phyloP scores from a whole-genome alignment of 352 stramenopile species.

The Pythium myriotylum region DNA sequence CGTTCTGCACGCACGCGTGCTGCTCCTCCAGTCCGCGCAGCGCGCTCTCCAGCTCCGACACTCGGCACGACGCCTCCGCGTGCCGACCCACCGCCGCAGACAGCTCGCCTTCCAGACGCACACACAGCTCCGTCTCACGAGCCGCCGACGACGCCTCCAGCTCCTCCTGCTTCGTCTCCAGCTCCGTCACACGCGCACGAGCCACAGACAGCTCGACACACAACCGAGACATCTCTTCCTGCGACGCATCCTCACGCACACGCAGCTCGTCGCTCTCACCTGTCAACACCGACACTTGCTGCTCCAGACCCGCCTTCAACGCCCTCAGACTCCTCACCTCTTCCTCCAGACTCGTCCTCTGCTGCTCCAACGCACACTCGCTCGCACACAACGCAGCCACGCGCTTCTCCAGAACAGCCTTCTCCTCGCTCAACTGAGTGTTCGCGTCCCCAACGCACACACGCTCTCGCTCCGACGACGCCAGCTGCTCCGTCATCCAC shows the following conservation, averaged over 20 bases:
- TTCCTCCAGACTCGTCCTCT: too few species aligned
- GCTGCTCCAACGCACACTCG: too few species aligned
- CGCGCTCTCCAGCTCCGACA: not conserved
- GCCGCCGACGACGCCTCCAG: slow-evolving; percentile 4
- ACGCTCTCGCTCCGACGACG: too few species aligned
- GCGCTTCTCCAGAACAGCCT: too few species aligned
- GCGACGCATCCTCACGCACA: not conserved
- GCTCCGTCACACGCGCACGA: not conserved
- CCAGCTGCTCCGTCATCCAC: too few species aligned
- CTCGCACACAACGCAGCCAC: too few species aligned
- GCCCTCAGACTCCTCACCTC: too few species aligned
- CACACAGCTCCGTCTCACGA: not conserved
- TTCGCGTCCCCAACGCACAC: too few species aligned
- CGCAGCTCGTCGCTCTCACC: slow-evolving; percentile 1
- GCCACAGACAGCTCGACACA: not conserved
- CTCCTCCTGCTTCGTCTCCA: not conserved
- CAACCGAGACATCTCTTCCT: slow-evolving; percentile 1
- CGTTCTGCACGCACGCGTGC: not conserved
- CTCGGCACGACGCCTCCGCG: slow-evolving; percentile 1
- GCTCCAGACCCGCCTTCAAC: not conserved
- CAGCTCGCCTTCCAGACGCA: slow-evolving; percentile 2
- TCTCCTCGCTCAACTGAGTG: too few species aligned
- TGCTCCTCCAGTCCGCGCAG: not conserved
- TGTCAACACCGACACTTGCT: not conserved
- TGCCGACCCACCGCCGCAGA: not conserved